Conservation (phyloP, 2,329 filamentous ascomycete genomes). For the Botryotinia globosa region DNA sequence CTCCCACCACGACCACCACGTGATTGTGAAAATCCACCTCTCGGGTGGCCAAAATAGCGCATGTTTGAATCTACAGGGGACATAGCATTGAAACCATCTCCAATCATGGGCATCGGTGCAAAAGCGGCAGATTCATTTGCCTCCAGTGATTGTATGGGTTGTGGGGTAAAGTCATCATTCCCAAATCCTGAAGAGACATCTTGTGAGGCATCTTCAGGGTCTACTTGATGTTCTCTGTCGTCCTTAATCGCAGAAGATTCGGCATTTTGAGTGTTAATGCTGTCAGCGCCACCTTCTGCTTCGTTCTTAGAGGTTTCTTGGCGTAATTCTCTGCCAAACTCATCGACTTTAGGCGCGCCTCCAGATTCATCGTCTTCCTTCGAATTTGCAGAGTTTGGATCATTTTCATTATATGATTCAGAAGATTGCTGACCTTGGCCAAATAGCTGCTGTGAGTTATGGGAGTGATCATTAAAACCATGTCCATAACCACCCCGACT, state of each 20-base stretch:
- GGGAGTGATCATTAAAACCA: slow-evolving; percentile 35
- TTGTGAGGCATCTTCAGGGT: slow-evolving; percentile 22
- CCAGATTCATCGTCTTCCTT: slow-evolving; percentile 32
- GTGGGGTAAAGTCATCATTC: slow-evolving; percentile 25
- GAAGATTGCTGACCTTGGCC: slow-evolving; percentile 31
- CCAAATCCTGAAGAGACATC: slow-evolving; percentile 21
- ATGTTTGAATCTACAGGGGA: slow-evolving; percentile 18
- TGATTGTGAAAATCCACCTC: slow-evolving; percentile 29
- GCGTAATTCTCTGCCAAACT: slow-evolving; percentile 40
- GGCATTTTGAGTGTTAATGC: slow-evolving; percentile 13
- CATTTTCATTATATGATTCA: slow-evolving; percentile 35
- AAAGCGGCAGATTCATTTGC: slow-evolving; percentile 26
- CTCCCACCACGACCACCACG: slow-evolving; percentile 42
- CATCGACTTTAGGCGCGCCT: slow-evolving; percentile 36
- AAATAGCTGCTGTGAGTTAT: slow-evolving; percentile 36
- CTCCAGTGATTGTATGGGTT: slow-evolving; percentile 39
- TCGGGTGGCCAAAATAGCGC: slow-evolving; percentile 36
- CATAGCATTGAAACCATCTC: slow-evolving; percentile 30
- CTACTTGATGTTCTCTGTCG: slow-evolving; percentile 23
- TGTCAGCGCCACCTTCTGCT: slow-evolving; percentile 5
- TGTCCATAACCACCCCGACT: slow-evolving; percentile 35
- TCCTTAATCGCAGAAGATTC: slow-evolving; percentile 19
- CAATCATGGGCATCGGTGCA: slow-evolving; percentile 60
- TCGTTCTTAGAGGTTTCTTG: slow-evolving; percentile 26
- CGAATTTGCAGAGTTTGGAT: slow-evolving; percentile 34